Evolutionary conservation across 305 asterid species (phyloP).

Genomic region (Fraxinus floribunda): DNA sequence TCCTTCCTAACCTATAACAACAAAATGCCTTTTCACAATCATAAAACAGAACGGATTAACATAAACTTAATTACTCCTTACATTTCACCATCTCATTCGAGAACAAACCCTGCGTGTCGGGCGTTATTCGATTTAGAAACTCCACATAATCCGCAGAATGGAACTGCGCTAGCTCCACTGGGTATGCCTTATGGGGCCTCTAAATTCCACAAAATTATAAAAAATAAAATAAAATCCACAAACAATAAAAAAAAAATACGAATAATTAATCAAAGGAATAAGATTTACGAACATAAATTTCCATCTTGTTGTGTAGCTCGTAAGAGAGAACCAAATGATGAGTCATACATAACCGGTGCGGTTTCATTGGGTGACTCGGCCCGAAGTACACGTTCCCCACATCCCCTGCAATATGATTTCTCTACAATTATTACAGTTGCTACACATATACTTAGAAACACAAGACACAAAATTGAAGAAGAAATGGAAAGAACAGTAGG

Average conservation of each 20-base stretch:
- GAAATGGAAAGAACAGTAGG: background rate
- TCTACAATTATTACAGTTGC: constrained; percentile 24
- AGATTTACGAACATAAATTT: constrained; percentile 70
- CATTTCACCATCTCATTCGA: constrained; percentile 65
- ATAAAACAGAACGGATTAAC: background rate
- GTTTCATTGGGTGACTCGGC: constrained; percentile 98
- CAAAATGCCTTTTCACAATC: background rate
- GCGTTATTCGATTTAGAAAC: constrained; percentile 83
- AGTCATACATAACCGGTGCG: constrained; percentile 97
- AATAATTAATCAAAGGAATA: background rate
- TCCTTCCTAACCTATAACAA: background rate
- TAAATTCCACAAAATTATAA: constrained; percentile 29
- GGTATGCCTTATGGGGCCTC: constrained; percentile 99
- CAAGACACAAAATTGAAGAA: background rate
- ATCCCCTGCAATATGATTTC: constrained; percentile 64
- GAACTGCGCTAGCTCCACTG: constrained; percentile 96
- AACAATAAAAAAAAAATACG: background rate
- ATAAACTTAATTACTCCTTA: constrained; percentile 28
- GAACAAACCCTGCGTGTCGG: constrained; percentile 60
- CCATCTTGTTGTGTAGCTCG: constrained; percentile 94
- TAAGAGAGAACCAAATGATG: constrained; percentile 94
- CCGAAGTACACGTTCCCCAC: constrained; percentile 96
- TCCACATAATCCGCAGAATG: constrained; percentile 96
- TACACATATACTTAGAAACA: background rate
- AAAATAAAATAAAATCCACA: background rate